Conservation (phyloP, 306 rosid species). For the Ochetophila trinervis region DNA sequence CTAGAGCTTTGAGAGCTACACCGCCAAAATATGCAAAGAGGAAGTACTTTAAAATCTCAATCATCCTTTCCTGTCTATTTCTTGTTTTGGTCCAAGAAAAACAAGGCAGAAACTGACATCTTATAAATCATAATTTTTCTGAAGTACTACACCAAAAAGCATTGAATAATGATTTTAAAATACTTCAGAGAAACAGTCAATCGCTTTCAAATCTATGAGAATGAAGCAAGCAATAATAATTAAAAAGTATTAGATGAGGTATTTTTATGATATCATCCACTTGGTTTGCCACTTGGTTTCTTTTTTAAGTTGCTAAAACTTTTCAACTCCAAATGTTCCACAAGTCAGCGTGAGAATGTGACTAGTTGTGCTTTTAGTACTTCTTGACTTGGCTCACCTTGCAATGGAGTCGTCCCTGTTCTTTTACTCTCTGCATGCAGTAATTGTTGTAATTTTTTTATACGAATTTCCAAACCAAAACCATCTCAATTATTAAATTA, state of each 20-base stretch:
- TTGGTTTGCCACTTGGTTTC: background rate
- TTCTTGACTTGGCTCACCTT: no score
- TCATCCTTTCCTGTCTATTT: background rate
- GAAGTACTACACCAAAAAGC: background rate
- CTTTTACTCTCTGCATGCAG: no score
- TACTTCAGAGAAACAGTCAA: no score
- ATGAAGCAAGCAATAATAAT: background rate
- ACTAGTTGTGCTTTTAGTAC: background rate
- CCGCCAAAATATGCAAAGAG: conserved; percentile 13
- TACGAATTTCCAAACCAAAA: no score
- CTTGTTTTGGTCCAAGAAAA: background rate
- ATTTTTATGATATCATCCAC: background rate
- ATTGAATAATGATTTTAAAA: no score
- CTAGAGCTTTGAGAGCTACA: conserved; percentile 20
- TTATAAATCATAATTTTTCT: background rate
- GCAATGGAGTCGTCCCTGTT: no score
- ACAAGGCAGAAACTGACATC: background rate
- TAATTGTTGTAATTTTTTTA: no score
- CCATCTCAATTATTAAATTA: no score
- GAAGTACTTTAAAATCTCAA: conserved; percentile 10
- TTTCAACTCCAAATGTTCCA: background rate
- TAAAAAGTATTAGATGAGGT: background rate
- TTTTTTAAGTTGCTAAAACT: background rate
- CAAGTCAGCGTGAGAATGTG: background rate
- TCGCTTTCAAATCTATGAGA: background rate